Evolutionary conservation across 768 basidiomycete genomes (phyloP), one percentile per base, ranked within the genome.

Genomic region (Polyporus arcularius): DNA sequence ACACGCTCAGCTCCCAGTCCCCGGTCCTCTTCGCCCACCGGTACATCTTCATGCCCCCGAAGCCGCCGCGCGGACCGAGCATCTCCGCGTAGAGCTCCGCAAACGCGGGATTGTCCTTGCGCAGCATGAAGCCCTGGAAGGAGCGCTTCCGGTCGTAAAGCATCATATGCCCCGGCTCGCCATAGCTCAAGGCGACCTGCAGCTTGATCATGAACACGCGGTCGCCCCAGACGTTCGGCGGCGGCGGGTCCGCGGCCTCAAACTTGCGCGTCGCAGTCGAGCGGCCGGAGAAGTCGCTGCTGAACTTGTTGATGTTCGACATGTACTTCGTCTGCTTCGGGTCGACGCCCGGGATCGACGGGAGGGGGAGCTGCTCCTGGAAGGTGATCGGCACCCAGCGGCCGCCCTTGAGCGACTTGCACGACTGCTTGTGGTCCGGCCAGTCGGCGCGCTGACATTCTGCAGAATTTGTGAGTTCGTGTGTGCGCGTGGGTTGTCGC

Each of bases 361-460:
- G 21, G 21, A 26, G 21, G 21, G 21, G 21, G 21, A 26, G 21
- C 21, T 26, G 21, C 21, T 26, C 21, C 21, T 26, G 46, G 57
- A 72, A 62, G 9, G 60, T 65, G 35, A 78, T 53, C 9, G 67
- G 71, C 35, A 61, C 61, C 79, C 79, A 82, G 1, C 70, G 72
- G 2, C 75, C 79, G 28, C 74, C 75, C 58, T 74, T 72, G 46
- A 81, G 69, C 3, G 78, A 71, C 15, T 67, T 70, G 62, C 79
- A 81, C 0, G 67, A 50, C 0, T 51, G 47, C 63, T 76, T 78
- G 66, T 80, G 79, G 6, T 67, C 61, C 31, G 68, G 67, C 79
- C 79, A 82, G 61, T 80, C 76, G n/a, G 57, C 63, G 15, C 56
- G 68, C 61, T 79, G 80, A 54, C 80, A 80, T 42, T 74, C 79